phyloP scores from a whole-genome alignment of 2,329 filamentous ascomycete species.

The Juglanconis oblonga region DNA sequence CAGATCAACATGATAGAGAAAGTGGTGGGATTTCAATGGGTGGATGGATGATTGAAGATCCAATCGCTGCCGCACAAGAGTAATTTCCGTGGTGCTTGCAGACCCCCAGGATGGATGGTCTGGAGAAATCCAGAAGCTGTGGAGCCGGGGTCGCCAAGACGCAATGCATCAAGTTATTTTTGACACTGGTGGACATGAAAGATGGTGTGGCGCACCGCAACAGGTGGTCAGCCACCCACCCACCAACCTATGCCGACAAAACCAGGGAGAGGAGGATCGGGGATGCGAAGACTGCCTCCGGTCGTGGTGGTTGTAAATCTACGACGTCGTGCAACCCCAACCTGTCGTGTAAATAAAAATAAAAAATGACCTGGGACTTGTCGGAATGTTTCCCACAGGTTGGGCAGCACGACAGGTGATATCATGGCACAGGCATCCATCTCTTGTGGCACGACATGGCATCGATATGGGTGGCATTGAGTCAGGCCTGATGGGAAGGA shows the following conservation, averaged over 20 bases:
- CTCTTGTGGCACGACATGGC: slow-evolving; percentile 4
- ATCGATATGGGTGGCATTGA: not conserved
- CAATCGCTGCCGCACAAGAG: not conserved
- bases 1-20: not conserved
- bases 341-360: slow-evolving; percentile 1
- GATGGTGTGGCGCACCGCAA: slow-evolving; percentile 8
- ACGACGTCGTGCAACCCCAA: slow-evolving; percentile 8
- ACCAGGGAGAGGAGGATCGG: not conserved
- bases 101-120: not conserved
- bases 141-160: not conserved
- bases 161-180: not conserved
- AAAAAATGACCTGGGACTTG: not conserved
- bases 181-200: not conserved
- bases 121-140: not conserved
- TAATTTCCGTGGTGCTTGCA: not conserved
- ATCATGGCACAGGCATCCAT: slow-evolving; percentile 13
- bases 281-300: slow-evolving; percentile 13
- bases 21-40: not conserved
- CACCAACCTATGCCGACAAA: not conserved
- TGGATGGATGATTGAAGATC: not conserved
- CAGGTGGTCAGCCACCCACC: not conserved
- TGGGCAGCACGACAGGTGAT: slow-evolving; percentile 2
- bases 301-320: not conserved
- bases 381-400: not conserved
- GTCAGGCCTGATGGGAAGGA: not conserved